phyloP scores from a whole-genome alignment of 306 rosid species.

The Quercus berberidifolia region DNA sequence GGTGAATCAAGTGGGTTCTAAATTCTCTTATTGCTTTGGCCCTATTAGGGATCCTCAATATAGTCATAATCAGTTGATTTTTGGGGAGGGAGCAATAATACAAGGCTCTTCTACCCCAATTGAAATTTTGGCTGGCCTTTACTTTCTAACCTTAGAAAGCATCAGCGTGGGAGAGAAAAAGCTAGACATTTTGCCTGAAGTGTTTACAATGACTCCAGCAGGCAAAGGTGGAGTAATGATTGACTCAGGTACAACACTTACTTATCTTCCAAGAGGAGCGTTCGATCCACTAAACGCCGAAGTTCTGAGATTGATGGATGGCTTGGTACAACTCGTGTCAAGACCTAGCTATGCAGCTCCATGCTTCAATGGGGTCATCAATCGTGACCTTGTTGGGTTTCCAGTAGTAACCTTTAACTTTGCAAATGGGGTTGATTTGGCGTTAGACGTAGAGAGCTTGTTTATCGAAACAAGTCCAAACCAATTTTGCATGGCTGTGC shows the following conservation, averaged over 20 bases:
- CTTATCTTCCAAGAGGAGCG: slow-evolving; percentile 21
- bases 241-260: slow-evolving; percentile 28
- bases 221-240: slow-evolving; percentile 42
- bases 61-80: slow-evolving; percentile 33
- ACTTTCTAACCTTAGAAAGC: slow-evolving; percentile 36
- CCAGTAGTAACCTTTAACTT: too few species aligned
- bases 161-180: slow-evolving; percentile 38
- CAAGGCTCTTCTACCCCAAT: slow-evolving; percentile 40
- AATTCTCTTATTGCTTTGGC: neutral
- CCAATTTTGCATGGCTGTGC: slow-evolving; percentile 31
- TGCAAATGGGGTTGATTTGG: too few species aligned
- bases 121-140: neutral
- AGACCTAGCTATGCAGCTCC: neutral
- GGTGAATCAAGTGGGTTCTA: neutral
- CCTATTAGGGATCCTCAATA: slow-evolving; percentile 27
- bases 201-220: slow-evolving; percentile 20
- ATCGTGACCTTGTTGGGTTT: too few species aligned
- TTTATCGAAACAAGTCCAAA: too few species aligned
- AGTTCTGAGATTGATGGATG: slow-evolving; percentile 10
- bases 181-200: slow-evolving; percentile 16
- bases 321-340: neutral
- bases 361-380: slow-evolving; percentile 26
- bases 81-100: slow-evolving; percentile 40
- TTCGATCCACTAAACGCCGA: slow-evolving; percentile 4
- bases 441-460: neutral